These are phyloP conservation scores for Copromyces sp. DNA, from an alignment of 495 filamentous ascomycete genomes.

Conservation along the genomic window DNA sequence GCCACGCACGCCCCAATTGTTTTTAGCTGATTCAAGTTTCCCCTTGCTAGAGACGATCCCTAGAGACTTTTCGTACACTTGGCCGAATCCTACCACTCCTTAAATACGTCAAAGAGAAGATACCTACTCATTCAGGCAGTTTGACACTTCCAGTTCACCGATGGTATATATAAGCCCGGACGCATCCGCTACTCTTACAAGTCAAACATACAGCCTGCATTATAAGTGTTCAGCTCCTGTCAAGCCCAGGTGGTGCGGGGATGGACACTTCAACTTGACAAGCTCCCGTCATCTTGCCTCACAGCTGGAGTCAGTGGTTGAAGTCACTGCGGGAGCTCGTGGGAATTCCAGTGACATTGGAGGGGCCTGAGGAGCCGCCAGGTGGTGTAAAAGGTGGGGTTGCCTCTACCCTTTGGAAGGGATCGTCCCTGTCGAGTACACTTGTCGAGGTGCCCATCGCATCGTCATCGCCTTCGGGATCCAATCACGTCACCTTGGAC, in stretches of 20 bases:
- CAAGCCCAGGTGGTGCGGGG: neutral
- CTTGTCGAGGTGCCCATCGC: constrained; percentile 1
- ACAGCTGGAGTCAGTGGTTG: neutral
- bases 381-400: neutral
- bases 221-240: neutral
- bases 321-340: neutral
- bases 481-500: constrained; percentile 3
- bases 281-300: neutral
- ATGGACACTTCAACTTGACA: neutral
- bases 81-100: neutral
- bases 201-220: neutral
- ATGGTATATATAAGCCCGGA: neutral
- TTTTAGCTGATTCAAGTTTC: neutral
- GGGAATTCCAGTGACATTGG: neutral
- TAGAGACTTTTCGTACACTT: neutral
- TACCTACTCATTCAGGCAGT: neutral
- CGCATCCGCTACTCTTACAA: neutral
- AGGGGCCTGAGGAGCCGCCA: neutral
- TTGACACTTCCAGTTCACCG: neutral
- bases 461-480: constrained; percentile 10
- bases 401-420: neutral
- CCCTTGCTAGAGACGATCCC: neutral
- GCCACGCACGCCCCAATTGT: neutral
- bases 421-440: neutral
- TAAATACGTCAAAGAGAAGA: neutral